Percentiles rank a stretch among this genome's conserved stretches.
These are phyloP conservation scores for Talaromyces nanjingensis DNA, from an alignment of 495 filamentous ascomycete species.

Conservation along the genomic window DNA sequence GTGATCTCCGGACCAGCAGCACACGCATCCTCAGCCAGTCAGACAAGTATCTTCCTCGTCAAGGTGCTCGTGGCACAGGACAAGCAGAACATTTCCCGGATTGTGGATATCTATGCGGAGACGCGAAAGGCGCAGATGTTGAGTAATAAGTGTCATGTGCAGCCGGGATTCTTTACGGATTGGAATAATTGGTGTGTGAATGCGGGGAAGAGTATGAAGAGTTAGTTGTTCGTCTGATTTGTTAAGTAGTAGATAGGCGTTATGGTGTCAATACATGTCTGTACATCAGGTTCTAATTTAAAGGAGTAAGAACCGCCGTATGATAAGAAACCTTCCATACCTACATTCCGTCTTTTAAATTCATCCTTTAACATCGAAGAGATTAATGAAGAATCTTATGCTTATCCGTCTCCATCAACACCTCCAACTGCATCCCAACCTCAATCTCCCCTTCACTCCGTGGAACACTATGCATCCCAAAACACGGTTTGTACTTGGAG, in stretches of 20 bases:
- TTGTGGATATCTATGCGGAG: constrained; percentile 51
- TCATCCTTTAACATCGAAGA: too few species aligned
- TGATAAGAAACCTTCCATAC: background rate
- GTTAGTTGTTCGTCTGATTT: constrained; percentile 10
- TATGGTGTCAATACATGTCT: background rate
- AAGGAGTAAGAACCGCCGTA: background rate
- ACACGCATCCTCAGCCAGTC: constrained; percentile 52
- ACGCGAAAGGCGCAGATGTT: constrained; percentile 48
- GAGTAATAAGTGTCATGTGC: constrained; percentile 50
- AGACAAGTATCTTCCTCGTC: constrained; percentile 55
- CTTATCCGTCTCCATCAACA: constrained; percentile 45
- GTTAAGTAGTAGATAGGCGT: background rate
- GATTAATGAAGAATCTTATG: constrained; percentile 49
- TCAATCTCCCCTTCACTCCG: constrained; percentile 40
- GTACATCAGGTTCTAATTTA: background rate
- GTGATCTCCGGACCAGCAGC: constrained; percentile 51
- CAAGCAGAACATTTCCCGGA: constrained; percentile 35
- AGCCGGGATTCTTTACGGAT: constrained; percentile 58
- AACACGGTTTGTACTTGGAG: constrained; percentile 60
- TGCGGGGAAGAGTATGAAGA: constrained; percentile 40
- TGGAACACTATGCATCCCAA: constrained; percentile 80
- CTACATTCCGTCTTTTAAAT: too few species aligned
- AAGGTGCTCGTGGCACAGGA: constrained; percentile 51
- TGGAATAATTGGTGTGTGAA: constrained; percentile 61
- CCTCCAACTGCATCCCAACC: constrained; percentile 49